Evolutionary conservation across 2,329 filamentous ascomycete genomes (phyloP), one percentile per base, ranked within the genome.

Genomic region (Paecilomyces sp.): DNA sequence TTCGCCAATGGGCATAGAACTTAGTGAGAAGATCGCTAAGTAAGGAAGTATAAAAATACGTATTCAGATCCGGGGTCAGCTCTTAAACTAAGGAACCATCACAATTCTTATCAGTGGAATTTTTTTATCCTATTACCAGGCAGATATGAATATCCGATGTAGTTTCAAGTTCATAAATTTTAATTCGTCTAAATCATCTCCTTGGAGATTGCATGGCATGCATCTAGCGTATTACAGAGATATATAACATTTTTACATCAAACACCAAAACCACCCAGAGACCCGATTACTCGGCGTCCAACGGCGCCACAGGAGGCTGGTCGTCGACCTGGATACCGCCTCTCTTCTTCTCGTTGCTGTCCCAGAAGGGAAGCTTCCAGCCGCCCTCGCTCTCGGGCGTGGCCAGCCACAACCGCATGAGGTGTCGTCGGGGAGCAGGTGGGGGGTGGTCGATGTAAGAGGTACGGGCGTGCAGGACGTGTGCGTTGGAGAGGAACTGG

Each of bases 321-420:
- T 95, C 85, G 73, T 96, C 85, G 2, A 96, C 91, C 77, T 96
- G 92, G 65, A 96, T 90, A 0, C 91, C 92, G 7, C 91, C 91
- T 18, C 92, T 82, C 84, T 95, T 96, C 83, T 90, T 90, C 81
- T 94, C 88, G 59, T 84, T 79, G 59, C 84, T 88, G 74, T 96
- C 92, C 67, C 85, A 87, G 77, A 92, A 93, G 0, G 91, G 91
- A 74, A 96, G 74, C 57, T 83, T 86, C 91, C 91, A 96, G 0
- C 92, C 92, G 2, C 91, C 92, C 74, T 96, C 91, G 24, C 75
- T 80, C 76, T 93, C 88, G 0, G 91, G 91, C 2, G 89, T 91
- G 11, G 89, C 87, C 58, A 96, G 77, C 92, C 92, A 96, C 65
- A 96, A 77, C 54, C 92, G 81, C 81, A 96, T 88, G 28, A 96